phyloP scores from a whole-genome alignment of 257 asterid genomes.

The Jacaranda mimosifolia region DNA sequence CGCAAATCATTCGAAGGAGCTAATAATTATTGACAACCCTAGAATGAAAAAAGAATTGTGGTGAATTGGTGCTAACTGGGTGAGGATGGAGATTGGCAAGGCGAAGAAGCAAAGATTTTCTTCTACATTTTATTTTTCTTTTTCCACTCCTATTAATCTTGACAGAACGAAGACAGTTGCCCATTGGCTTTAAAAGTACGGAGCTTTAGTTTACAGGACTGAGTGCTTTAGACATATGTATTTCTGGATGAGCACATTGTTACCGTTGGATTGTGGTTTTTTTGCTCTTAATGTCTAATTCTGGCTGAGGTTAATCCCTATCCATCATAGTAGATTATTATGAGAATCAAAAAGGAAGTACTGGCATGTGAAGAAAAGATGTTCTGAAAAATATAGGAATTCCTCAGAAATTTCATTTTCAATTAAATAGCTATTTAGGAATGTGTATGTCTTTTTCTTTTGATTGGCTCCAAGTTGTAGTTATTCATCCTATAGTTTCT shows the following conservation, averaged over 20 bases:
- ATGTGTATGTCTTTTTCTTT: constrained; percentile 24
- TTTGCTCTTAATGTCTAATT: background rate
- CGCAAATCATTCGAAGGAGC: background rate
- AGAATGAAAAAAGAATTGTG: background rate
- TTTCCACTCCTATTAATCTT: background rate
- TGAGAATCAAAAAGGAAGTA: background rate
- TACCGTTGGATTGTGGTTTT: background rate
- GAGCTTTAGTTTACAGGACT: background rate
- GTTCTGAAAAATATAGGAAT: background rate
- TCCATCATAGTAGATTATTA: constrained; percentile 10
- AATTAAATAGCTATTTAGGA: constrained; percentile 23
- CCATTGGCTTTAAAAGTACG: constrained; percentile 11
- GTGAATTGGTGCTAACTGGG: background rate
- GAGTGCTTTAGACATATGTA: background rate
- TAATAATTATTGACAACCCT: background rate
- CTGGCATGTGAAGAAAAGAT: constrained; percentile 9
- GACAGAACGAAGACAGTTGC: background rate
- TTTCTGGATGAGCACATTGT: background rate
- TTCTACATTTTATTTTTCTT: background rate
- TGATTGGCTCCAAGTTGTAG: constrained; percentile 3
- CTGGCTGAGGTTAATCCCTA: background rate
- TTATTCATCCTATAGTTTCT: constrained; percentile 1
- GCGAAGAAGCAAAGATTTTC: background rate
- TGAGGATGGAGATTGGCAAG: background rate
- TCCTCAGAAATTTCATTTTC: background rate